Base-by-base conservation (phyloP, 441 rosid genomes). In the Gossypium gossypioides region DNA sequence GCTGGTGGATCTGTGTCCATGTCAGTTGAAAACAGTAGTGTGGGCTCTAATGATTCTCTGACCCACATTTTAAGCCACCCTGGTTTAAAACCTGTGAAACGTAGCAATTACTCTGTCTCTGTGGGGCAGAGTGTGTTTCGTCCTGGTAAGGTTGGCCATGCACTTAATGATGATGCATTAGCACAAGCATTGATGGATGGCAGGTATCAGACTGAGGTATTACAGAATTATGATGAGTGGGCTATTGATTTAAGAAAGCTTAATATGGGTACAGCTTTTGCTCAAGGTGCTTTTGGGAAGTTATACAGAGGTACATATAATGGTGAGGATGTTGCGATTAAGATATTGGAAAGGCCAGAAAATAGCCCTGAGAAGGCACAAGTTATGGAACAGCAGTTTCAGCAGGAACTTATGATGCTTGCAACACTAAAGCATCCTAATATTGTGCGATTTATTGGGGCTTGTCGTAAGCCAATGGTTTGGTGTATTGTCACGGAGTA, bases 401-500 rank as follows among this genome's bases (percentile, higher is more conserved):
- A 91, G 84, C 98, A 93, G 79, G 97, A 93, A 77, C 95, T 93
- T 44, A 91, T 86, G 87, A 93, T 93, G 98, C 89, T 93, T 71
- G 89, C 98, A 7, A 88, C 84, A 58, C 75, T 93, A 62, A 91
- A 83, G 84, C 97, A 93, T 61, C 88, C 97, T 0, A 91, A 93
- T 85, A 93, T 93, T 50, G 98, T 93, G 37, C 86, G 98, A 56
- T 93, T 93, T 67, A 86, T 93, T 18, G 97, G 98, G 22, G 97
- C 87, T 12, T 93, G 97, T 56, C 80, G 89, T 15, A 91, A 93
- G 76, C 93, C 93, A 6, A 79, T 91, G 91, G 97, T 91, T 61
- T 93, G 97, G 96, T 93, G 98, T 80, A 93, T 93, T 8, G 98
- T 93, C 32, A 93, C 98, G 0, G 98, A 90, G 63, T 93, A 93